Base-by-base conservation (phyloP, 2,329 filamentous ascomycete genomes). In the Rutstroemia sp. region DNA sequence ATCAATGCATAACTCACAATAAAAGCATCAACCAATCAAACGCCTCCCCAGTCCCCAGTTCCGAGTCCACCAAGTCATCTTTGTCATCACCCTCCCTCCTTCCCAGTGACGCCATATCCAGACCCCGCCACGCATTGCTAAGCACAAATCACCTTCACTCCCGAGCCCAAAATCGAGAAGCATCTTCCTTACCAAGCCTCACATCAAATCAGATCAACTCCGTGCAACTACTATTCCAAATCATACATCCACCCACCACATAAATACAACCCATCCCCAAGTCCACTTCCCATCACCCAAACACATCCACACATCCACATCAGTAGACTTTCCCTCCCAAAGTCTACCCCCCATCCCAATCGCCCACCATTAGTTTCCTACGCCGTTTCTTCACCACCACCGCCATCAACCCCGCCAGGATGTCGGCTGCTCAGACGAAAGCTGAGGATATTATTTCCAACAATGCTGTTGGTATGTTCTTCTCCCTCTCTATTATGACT, bases 381-480 rank as follows among this genome's bases (percentile, higher is more conserved):
- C 81, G 84, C 69, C 79, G 82, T 70, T 79, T 95, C 71, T 94
- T 95, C 73, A 77, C 77, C 66, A 77, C 79, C 72, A 74, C 74
- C 64, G 71, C 77, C 61, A 71, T 77, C 64, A 78, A 73, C 60
- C 78, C 87, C 66, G 78, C 81, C 75, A 81, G 76, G 68, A 95
- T 95, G 88, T 85, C 89, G 69, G 83, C 87, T 71, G 88, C 90
- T 69, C 90, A 88, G 76, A 79, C 81, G 62, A 95, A 95, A 75
- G 89, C 88, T 60, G 84, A 96, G 74, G 73, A 78, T 69, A 85
- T 96, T 76, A 96, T 97, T 73, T 83, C 94, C 74, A 85, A 92
- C 70, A 94, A 96, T 77, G 76, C 83, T 67, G 91, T 96, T 73
- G 86, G 87, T 90, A 78, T 55, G 85, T 76, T 27, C 5, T 27